Conservation (phyloP, 2,329 filamentous ascomycete genomes). For the Lasiodiplodia sp. region DNA sequence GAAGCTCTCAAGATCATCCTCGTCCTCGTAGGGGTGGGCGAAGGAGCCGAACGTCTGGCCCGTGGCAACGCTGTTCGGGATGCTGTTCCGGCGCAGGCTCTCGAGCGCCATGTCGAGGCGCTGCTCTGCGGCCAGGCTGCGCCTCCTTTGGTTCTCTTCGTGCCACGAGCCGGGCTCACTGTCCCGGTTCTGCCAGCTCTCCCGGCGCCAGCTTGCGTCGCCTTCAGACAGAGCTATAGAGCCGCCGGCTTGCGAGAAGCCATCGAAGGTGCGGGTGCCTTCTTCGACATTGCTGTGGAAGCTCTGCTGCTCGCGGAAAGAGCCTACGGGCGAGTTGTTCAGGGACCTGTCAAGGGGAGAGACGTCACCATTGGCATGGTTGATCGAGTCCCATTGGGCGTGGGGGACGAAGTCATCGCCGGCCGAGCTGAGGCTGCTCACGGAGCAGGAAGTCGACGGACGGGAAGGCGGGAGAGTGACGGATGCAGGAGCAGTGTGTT, state of each 20-base stretch:
- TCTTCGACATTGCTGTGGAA: not conserved
- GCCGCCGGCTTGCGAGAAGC: not conserved
- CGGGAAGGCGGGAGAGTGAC: conserved; percentile 13
- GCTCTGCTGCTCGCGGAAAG: conserved; percentile 4
- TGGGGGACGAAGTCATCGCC: conserved; percentile 1
- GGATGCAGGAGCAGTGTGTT: conserved; percentile 2
- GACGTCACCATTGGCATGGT: conserved; percentile 9
- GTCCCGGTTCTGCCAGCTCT: not conserved
- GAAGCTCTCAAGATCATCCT: conserved; percentile 8
- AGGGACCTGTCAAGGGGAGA: conserved; percentile 15
- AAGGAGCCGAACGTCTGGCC: conserved; percentile 22
- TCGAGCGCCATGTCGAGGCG: conserved; percentile 18
- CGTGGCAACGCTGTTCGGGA: conserved; percentile 11
- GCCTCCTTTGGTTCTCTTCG: conserved; percentile 10
- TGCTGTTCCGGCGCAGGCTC: conserved; percentile 5
- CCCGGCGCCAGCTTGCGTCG: conserved; percentile 19
- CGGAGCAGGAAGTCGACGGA: conserved; percentile 8
- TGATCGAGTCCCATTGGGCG: conserved; percentile 14
- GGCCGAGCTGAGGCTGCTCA: conserved; percentile 18
- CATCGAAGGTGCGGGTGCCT: not conserved
- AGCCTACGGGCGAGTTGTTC: conserved; percentile 4
- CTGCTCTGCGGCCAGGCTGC: conserved; percentile 16
- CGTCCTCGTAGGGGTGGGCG: conserved; percentile 5
- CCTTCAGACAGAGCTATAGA: conserved; percentile 12
- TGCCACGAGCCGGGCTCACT: conserved; percentile 9